Evolutionary conservation across 148 eudicot genomes (phyloP).

Genomic region (Diospyros kaki): DNA sequence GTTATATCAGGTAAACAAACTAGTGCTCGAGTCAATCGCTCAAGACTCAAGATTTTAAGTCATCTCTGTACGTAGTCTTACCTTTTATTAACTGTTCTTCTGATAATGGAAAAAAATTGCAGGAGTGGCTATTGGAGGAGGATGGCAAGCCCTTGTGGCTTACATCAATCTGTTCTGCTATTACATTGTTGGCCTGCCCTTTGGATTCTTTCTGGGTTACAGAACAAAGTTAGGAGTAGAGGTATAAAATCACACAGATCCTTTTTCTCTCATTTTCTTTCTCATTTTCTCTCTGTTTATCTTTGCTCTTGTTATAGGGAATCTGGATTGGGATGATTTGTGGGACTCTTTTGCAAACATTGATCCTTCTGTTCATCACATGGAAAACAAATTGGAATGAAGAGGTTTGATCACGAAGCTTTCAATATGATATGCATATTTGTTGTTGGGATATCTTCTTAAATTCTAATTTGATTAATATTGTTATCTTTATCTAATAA

Average conservation of each 20-base stretch:
- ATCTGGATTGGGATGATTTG: slow-evolving; percentile 98
- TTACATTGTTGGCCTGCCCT: slow-evolving; percentile 76
- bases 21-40: too few species aligned
- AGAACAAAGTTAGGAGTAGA: slow-evolving; percentile 67
- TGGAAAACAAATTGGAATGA: slow-evolving; percentile 87
- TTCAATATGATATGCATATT: too few species aligned
- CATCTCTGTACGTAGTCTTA: too few species aligned
- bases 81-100: neutral
- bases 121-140: slow-evolving; percentile 99
- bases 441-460: too few species aligned
- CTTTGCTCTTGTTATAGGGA: slow-evolving; percentile 40
- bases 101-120: neutral
- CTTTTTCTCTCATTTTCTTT: too few species aligned
- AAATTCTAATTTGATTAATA: too few species aligned
- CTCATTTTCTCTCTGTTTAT: too few species aligned
- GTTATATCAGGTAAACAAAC: slow-evolving; percentile 69
- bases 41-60: too few species aligned
- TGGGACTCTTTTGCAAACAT: slow-evolving; percentile 80
- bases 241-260: slow-evolving; percentile 32
- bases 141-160: slow-evolving; percentile 94
- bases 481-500: too few species aligned
- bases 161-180: slow-evolving; percentile 82
- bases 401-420: slow-evolving; percentile 33
- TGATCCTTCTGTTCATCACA: slow-evolving; percentile 56
- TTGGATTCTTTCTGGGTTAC: slow-evolving; percentile 83